Conservation (phyloP, 352 stramenopile genomes). For the Phytopythium aichiense region DNA sequence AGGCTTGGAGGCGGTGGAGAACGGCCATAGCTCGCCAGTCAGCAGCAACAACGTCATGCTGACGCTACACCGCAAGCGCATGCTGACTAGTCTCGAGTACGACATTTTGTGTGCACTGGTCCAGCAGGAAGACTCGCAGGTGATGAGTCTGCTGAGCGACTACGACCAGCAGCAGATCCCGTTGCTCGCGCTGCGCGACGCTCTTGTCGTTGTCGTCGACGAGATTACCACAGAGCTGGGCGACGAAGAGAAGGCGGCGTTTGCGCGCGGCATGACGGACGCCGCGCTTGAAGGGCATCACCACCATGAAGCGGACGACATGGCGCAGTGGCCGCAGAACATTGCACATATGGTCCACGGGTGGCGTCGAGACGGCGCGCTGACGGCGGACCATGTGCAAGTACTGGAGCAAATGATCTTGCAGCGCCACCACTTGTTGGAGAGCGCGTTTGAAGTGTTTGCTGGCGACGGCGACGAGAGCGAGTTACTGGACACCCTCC, state of each 20-base stretch:
- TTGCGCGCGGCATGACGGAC: constrained; percentile 25
- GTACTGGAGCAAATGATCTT: constrained; percentile 41
- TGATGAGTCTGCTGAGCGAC: constrained; percentile 31
- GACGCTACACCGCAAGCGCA: constrained; percentile 41
- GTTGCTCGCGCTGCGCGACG: constrained; percentile 29
- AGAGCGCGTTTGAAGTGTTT: constrained; percentile 73
- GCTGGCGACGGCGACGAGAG: constrained; percentile 46
- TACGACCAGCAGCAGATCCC: constrained; percentile 37
- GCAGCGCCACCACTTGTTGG: constrained; percentile 56
- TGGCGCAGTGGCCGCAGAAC: constrained; percentile 43
- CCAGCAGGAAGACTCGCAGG: constrained; percentile 49
- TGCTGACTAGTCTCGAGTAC: constrained; percentile 60
- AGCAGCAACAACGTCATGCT: constrained; percentile 11
- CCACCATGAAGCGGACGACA: constrained; percentile 13
- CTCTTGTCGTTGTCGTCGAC: constrained; percentile 50
- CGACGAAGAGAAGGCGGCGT: constrained; percentile 55
- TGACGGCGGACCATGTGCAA: constrained; percentile 28
- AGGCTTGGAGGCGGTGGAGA: neutral
- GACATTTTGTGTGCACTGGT: constrained; percentile 57
- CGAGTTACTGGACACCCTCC: constrained; percentile 67
- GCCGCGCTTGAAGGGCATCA: constrained; percentile 18
- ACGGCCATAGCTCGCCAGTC: neutral
- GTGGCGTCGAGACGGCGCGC: constrained; percentile 29
- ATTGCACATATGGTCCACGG: constrained; percentile 39
- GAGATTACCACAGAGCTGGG: constrained; percentile 62